phyloP scores from a whole-genome alignment of 306 rosid genomes.

The Glycine latifolia region DNA sequence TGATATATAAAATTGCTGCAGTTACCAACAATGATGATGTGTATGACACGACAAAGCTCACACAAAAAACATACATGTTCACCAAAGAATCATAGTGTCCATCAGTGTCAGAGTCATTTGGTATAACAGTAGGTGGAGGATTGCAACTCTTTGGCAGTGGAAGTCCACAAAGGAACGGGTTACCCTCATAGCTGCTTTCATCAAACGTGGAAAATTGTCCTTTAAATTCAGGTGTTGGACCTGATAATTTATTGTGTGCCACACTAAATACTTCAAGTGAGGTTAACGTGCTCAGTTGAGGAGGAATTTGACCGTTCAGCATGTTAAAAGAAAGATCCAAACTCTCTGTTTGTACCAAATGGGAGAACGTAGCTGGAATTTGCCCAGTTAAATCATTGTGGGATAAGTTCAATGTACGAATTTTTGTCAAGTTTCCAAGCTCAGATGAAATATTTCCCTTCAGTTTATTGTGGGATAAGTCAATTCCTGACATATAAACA shows the following conservation, averaged over 20 bases:
- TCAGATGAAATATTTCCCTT: slow-evolving; percentile 10
- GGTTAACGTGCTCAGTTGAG: background rate
- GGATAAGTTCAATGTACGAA: background rate
- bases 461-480: background rate
- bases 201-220: slow-evolving; percentile 26
- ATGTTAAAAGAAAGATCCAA: slow-evolving; percentile 17
- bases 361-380: background rate
- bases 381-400: background rate
- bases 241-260: background rate
- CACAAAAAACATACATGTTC: background rate
- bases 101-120: background rate
- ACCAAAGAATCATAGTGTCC: background rate
- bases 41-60: background rate
- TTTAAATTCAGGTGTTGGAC: background rate
- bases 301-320: background rate
- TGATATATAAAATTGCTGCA: background rate
- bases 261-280: background rate
- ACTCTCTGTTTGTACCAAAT: slow-evolving; percentile 2
- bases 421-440: slow-evolving; percentile 19
- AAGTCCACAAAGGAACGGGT: slow-evolving; percentile 40
- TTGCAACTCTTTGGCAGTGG: background rate
- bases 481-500: too few relatives aligned
- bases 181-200: slow-evolving; percentile 38
- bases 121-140: background rate
- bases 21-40: background rate